These are phyloP conservation scores for Penicillium fuscoglaucum DNA, from an alignment of 2,329 filamentous ascomycete species.

Conservation along the genomic window DNA sequence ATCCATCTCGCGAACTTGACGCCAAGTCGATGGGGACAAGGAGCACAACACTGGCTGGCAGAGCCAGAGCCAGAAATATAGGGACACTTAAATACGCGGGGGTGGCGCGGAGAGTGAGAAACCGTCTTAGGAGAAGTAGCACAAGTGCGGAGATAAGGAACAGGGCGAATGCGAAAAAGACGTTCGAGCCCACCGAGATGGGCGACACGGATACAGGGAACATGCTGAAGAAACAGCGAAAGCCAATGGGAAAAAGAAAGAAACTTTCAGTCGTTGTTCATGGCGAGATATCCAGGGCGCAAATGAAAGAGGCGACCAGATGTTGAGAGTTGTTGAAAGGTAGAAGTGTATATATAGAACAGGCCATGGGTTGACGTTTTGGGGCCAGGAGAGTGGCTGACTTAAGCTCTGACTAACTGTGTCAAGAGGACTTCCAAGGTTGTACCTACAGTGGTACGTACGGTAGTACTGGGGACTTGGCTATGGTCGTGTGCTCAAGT, in stretches of 20 bases:
- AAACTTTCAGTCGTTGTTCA: constrained; percentile 18
- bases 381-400: constrained; percentile 25
- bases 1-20: constrained; percentile 73
- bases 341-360: constrained; percentile 17
- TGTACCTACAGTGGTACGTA: too few relatives aligned
- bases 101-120: constrained; percentile 84
- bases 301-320: constrained; percentile 11
- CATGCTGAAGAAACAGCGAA: constrained; percentile 24
- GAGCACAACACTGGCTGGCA: constrained; percentile 86
- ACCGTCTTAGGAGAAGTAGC: constrained; percentile 82
- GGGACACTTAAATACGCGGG: constrained; percentile 87
- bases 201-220: constrained; percentile 35
- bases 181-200: constrained; percentile 69
- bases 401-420: constrained; percentile 19
- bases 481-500: constrained; percentile 3
- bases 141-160: constrained; percentile 73
- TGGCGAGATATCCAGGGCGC: constrained; percentile 16
- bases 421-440: neutral
- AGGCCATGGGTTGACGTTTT: constrained; percentile 21
- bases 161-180: constrained; percentile 74
- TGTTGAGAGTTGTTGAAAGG: constrained; percentile 11
- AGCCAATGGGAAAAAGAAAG: neutral
- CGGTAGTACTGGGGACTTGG: constrained; percentile 5
- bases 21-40: constrained; percentile 95
- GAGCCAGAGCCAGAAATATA: constrained; percentile 91